These are phyloP conservation scores for Cystodermella granulosa DNA, from an alignment of 1,284 basidiomycete species.

Conservation along the genomic window DNA sequence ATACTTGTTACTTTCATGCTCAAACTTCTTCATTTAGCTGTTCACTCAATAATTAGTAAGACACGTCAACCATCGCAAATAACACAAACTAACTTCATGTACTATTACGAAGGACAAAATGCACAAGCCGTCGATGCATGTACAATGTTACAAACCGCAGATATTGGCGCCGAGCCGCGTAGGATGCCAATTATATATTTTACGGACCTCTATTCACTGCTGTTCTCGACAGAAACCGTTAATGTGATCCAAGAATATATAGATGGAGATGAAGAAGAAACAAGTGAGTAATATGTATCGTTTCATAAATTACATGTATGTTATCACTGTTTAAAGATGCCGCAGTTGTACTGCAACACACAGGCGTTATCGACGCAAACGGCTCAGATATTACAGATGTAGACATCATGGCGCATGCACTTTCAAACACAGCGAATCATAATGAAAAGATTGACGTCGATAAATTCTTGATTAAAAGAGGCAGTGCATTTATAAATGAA, in stretches of 20 bases:
- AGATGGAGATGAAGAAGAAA: too few species aligned
- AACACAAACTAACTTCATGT: background rate
- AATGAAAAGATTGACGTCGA: background rate
- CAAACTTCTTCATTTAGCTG: too few species aligned
- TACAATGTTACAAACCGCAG: background rate
- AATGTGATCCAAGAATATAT: too few species aligned
- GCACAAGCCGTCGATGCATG: background rate
- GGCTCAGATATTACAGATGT: slow-evolving; percentile 9
- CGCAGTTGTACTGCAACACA: slow-evolving; percentile 9
- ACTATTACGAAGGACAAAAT: background rate
- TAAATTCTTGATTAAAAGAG: background rate
- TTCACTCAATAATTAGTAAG: too few species aligned
- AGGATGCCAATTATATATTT: too few species aligned
- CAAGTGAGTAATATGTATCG: too few species aligned
- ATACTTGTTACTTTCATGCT: too few species aligned
- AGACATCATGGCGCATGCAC: slow-evolving; percentile 16
- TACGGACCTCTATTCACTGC: too few species aligned
- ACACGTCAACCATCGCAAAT: background rate
- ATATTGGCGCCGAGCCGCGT: too few species aligned
- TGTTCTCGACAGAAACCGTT: too few species aligned
- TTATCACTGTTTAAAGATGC: too few species aligned
- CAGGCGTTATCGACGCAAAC: slow-evolving; percentile 20
- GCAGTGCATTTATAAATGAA: background rate
- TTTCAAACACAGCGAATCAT: slow-evolving; percentile 11
- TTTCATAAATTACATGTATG: too few species aligned